Percentiles rank a stretch among this genome's conserved stretches.
phyloP scores from a whole-genome alignment of 345 rosid species.

The Boechera retrofracta region DNA sequence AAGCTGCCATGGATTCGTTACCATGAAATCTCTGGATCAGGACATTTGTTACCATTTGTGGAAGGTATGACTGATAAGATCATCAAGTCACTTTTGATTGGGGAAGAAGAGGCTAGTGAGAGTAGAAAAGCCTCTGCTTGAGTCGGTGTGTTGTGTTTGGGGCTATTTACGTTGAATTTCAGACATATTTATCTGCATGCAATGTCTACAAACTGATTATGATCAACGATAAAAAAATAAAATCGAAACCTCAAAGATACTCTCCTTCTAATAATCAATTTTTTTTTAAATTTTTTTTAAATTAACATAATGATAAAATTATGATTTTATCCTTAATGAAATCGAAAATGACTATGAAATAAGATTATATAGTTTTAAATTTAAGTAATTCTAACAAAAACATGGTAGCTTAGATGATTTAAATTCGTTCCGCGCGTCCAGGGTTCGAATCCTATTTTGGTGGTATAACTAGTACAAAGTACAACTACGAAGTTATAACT shows the following conservation, averaged over 20 bases:
- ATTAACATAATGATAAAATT: too few relatives aligned
- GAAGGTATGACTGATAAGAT: conserved; percentile 62
- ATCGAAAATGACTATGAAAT: too few relatives aligned
- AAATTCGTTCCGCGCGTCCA: too few relatives aligned
- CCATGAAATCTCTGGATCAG: conserved; percentile 65
- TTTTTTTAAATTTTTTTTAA: too few relatives aligned
- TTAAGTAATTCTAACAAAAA: too few relatives aligned
- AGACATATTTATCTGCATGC: conserved; percentile 1
- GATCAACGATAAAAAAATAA: not conserved
- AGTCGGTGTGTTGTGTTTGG: not conserved
- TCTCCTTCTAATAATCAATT: too few relatives aligned
- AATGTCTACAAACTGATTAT: not conserved
- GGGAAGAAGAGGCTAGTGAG: conserved; percentile 2
- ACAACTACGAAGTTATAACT: too few relatives aligned
- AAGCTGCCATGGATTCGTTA: conserved; percentile 63
- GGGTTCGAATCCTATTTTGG: too few relatives aligned
- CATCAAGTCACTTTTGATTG: conserved; percentile 49
- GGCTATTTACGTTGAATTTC: not conserved
- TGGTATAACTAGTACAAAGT: too few relatives aligned
- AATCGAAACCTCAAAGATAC: not conserved
- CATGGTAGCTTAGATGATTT: too few relatives aligned
- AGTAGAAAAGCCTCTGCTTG: conserved; percentile 22
- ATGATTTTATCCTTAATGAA: too few relatives aligned
- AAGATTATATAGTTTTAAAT: too few relatives aligned
- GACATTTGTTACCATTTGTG: conserved; percentile 54